These are phyloP conservation scores for Aspergillus sp. DNA, from an alignment of 2,329 filamentous ascomycete genomes.

Conservation along the genomic window DNA sequence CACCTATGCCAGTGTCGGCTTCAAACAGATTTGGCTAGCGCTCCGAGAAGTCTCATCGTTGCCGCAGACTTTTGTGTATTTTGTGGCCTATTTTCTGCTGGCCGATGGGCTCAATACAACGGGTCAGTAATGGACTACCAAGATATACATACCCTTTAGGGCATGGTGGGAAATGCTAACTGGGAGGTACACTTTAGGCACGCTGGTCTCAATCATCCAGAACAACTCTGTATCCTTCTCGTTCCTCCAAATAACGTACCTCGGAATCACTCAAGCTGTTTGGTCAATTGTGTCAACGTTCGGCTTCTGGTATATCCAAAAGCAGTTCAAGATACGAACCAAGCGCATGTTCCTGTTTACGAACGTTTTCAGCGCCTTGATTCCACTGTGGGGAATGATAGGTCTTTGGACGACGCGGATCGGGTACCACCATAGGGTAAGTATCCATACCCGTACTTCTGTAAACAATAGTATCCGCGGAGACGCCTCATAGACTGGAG, in stretches of 20 bases:
- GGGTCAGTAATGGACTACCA: slow-evolving; percentile 11
- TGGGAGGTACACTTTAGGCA: slow-evolving; percentile 11
- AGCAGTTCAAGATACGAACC: slow-evolving; percentile 33
- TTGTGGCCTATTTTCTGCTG: slow-evolving; percentile 36
- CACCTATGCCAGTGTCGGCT: slow-evolving; percentile 33
- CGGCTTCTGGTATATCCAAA: slow-evolving; percentile 37
- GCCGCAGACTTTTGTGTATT: slow-evolving; percentile 36
- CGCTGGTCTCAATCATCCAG: slow-evolving; percentile 34
- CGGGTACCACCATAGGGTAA: slow-evolving; percentile 32
- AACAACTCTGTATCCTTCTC: slow-evolving; percentile 35
- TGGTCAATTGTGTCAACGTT: slow-evolving; percentile 34
- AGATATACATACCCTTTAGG: too few species aligned
- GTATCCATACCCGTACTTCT: slow-evolving; percentile 5
- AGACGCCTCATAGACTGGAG: background rate
- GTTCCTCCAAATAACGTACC: slow-evolving; percentile 35
- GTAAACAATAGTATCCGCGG: background rate
- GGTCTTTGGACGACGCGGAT: slow-evolving; percentile 33
- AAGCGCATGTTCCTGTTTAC: slow-evolving; percentile 38
- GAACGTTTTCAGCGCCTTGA: slow-evolving; percentile 35
- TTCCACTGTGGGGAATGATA: slow-evolving; percentile 37
- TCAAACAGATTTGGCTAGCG: slow-evolving; percentile 36
- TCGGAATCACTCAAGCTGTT: slow-evolving; percentile 33
- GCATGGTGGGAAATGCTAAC: too few species aligned
- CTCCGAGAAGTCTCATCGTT: slow-evolving; percentile 30
- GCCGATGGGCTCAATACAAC: slow-evolving; percentile 38